A percentile compares a stretch with the other conserved stretches of the same genome.
Evolutionary conservation across 371 early-diverging fungal genomes (phyloP).

Genomic region (Mortierella sp.): DNA sequence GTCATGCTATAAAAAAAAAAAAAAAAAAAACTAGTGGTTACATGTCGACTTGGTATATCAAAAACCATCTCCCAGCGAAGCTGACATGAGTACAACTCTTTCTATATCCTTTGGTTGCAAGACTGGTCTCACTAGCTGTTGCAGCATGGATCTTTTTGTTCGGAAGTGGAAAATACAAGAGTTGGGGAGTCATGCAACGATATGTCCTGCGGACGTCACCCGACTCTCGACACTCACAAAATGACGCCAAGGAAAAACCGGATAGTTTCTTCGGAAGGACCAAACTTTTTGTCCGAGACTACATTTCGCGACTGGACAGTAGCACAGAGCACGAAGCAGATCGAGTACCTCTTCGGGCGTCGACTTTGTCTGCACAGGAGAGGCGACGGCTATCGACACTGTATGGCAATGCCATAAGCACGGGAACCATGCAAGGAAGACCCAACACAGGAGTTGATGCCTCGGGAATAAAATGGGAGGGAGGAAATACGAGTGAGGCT

Average conservation of each 20-base stretch:
- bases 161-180: conserved; percentile 50
- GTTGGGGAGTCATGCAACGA: conserved; percentile 47
- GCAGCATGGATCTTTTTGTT: conserved; percentile 47
- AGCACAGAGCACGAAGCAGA: conserved; percentile 29
- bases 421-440: conserved; percentile 4
- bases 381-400: conserved; percentile 13
- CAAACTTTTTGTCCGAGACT: conserved; percentile 9
- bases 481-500: too few relatives aligned
- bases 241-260: not conserved
- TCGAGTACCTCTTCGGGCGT: conserved; percentile 16
- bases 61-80: too few relatives aligned
- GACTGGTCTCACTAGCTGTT: conserved; percentile 42
- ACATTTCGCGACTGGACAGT: conserved; percentile 18
- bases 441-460: conserved; percentile 5
- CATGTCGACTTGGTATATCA: too few relatives aligned
- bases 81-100: too few relatives aligned
- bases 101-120: not conserved
- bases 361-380: not conserved
- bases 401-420: conserved; percentile 15
- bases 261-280: not conserved
- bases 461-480: too few relatives aligned
- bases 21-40: too few relatives aligned
- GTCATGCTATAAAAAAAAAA: too few relatives aligned
- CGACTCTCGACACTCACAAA: conserved; percentile 19
- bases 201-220: conserved; percentile 41